phyloP scores from a whole-genome alignment of 176 grass and related monocot species.

The Hsuehochloa calcarea region DNA sequence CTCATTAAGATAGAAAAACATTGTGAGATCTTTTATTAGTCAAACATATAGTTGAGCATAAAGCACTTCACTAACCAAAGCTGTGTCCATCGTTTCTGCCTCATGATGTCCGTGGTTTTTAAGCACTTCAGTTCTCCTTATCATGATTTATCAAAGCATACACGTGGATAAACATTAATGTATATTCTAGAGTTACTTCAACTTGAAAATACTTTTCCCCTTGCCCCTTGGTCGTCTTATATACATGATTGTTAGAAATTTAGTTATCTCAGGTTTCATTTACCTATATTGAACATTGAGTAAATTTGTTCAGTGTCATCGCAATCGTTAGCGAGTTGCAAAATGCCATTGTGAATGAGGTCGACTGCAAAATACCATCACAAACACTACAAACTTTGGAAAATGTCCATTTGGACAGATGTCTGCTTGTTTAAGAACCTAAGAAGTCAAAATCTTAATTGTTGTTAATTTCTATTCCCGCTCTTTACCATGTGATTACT shows the following conservation, averaged over 20 bases:
- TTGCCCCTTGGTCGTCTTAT: background rate
- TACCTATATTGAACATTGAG: background rate
- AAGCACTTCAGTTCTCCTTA: background rate
- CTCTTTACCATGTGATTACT: too few species aligned
- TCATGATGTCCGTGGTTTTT: background rate
- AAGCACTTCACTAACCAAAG: background rate
- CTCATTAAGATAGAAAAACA: background rate
- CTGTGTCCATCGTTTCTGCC: background rate
- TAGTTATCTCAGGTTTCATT: background rate
- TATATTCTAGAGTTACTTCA: slow-evolving; percentile 12
- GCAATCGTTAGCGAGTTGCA: too few species aligned
- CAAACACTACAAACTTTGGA: too few species aligned
- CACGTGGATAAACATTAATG: background rate
- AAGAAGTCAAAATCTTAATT: too few species aligned
- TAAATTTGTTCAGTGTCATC: too few species aligned
- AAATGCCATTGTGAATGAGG: too few species aligned
- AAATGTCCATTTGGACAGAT: too few species aligned
- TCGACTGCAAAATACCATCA: too few species aligned
- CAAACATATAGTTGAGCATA: background rate
- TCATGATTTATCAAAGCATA: background rate
- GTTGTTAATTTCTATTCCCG: too few species aligned
- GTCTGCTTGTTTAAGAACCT: too few species aligned
- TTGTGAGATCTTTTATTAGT: background rate
- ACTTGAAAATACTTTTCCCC: background rate
- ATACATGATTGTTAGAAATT: background rate